phyloP scores from a whole-genome alignment of 139 green algal species.

The Micractinium conductrix region DNA sequence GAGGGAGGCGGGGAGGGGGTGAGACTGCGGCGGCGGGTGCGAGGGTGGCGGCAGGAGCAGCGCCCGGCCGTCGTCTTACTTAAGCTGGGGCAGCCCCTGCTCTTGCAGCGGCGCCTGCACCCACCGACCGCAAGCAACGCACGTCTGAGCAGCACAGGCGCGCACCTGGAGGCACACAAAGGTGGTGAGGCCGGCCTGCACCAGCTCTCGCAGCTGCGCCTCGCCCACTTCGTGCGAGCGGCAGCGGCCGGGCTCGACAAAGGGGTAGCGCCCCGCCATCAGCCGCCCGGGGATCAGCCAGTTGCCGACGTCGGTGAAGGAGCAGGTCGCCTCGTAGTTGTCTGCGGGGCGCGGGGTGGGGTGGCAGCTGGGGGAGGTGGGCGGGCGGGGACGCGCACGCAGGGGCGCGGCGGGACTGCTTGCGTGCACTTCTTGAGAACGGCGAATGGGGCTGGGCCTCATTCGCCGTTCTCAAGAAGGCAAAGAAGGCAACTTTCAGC shows the following conservation, averaged over 20 bases:
- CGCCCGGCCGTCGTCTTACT: neutral
- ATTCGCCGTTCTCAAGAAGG: no score
- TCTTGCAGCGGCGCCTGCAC: neutral
- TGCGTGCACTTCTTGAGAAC: no score
- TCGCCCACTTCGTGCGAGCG: conserved; percentile 59
- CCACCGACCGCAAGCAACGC: neutral
- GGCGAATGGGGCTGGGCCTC: no score
- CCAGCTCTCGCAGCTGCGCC: conserved; percentile 68
- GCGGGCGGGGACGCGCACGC: no score
- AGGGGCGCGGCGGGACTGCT: no score
- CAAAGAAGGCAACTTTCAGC: no score
- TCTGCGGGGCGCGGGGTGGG: conserved; percentile 32
- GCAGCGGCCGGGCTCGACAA: conserved; percentile 79
- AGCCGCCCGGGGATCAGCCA: conserved; percentile 85
- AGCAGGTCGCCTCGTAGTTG: conserved; percentile 56
- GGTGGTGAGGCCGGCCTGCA: conserved; percentile 73
- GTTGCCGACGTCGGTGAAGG: conserved; percentile 80
- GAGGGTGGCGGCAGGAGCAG: no score
- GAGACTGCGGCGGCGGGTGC: no score
- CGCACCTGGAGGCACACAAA: conserved; percentile 82
- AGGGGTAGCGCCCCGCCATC: conserved; percentile 87
- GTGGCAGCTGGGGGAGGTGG: neutral
- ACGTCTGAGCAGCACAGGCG: neutral
- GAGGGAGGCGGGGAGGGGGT: neutral
- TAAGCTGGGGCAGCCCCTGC: neutral